phyloP scores from a whole-genome alignment of 2,329 filamentous ascomycete genomes.

The Tolypocladium pustulatum region DNA sequence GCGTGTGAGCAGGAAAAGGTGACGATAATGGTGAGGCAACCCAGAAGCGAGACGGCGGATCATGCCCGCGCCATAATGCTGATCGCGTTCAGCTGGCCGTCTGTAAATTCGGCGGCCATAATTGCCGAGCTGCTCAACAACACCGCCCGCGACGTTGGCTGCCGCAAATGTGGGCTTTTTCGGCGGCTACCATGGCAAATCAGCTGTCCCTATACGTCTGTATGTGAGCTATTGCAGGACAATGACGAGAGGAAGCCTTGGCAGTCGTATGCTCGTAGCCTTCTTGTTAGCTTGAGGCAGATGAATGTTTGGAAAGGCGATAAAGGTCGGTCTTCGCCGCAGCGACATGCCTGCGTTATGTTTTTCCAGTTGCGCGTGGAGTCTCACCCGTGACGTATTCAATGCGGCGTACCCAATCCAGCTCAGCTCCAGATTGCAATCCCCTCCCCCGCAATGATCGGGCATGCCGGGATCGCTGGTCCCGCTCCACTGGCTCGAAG shows the following conservation, averaged over 20 bases:
- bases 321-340: neutral
- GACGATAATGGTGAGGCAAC: slow-evolving; percentile 59
- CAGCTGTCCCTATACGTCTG: neutral
- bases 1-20: slow-evolving; percentile 58
- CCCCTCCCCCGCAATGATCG: neutral
- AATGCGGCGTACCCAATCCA: neutral
- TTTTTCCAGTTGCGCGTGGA: neutral
- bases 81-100: slow-evolving; percentile 22
- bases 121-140: neutral
- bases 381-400: neutral
- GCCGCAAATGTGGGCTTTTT: too few relatives aligned
- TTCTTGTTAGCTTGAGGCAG: neutral
- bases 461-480: neutral
- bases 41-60: slow-evolving; percentile 60
- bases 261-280: neutral
- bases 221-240: neutral
- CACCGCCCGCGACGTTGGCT: neutral
- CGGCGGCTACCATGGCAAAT: neutral
- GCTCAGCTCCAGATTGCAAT: neutral
- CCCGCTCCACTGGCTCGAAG: neutral
- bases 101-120: neutral
- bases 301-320: neutral
- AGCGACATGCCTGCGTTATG: neutral
- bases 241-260: neutral
- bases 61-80: slow-evolving; percentile 55